These are phyloP conservation scores for Saksenaea oblongispora DNA, from an alignment of 371 early-diverging fungal species.

Conservation along the genomic window DNA sequence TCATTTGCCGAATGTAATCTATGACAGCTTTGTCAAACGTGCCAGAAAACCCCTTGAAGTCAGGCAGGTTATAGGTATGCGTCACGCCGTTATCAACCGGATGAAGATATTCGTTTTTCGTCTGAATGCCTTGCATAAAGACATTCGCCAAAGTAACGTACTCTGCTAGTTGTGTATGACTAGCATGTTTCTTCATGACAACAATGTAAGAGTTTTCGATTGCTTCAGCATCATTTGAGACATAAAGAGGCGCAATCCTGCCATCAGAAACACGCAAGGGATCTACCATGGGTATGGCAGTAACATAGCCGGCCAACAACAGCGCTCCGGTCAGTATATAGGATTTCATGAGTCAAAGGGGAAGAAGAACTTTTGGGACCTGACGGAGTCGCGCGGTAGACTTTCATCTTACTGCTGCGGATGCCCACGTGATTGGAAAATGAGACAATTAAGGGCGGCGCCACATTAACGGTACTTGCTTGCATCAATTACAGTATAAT, in stretches of 20 bases:
- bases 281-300: constrained; percentile 35
- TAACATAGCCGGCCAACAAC: constrained; percentile 32
- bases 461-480: too few species aligned
- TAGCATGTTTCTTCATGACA: constrained; percentile 70
- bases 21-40: constrained; percentile 68
- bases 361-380: background rate
- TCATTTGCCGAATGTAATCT: constrained; percentile 67
- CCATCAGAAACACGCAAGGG: constrained; percentile 33
- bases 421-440: background rate
- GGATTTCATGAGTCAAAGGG: constrained; percentile 19
- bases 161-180: constrained; percentile 17
- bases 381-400: background rate
- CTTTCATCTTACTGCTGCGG: background rate
- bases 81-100: constrained; percentile 52
- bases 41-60: constrained; percentile 85
- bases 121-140: background rate
- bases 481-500: too few species aligned
- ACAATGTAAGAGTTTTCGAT: constrained; percentile 85
- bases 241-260: constrained; percentile 64
- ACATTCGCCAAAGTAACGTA: constrained; percentile 41
- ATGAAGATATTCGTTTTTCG: constrained; percentile 21
- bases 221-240: constrained; percentile 61
- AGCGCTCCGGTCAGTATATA: constrained; percentile 25
- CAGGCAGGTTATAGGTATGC: constrained; percentile 75
- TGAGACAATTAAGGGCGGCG: too few species aligned